Evolutionary conservation across 257 asterid species (phyloP).

Genomic region (Ilex aquifolium): DNA sequence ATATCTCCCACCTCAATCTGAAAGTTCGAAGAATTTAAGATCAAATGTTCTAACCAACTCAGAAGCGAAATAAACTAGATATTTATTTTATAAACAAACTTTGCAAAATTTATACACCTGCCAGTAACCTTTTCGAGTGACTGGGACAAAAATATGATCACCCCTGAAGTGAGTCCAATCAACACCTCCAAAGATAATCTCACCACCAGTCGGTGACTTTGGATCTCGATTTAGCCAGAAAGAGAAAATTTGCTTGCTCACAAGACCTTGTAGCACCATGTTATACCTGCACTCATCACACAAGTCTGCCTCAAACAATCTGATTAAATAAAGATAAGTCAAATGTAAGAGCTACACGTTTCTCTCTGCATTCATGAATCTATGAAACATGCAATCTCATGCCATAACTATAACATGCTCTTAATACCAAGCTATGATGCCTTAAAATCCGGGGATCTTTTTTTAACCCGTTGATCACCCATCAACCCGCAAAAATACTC

Average conservation of each 20-base stretch:
- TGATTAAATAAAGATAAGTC: neutral
- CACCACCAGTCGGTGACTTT: conserved; percentile 19
- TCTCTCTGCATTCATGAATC: too few relatives aligned
- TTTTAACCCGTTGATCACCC: too few relatives aligned
- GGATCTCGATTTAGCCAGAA: conserved; percentile 28
- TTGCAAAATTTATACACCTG: conserved; percentile 14
- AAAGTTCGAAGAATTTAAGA: neutral
- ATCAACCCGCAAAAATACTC: too few relatives aligned
- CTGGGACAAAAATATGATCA: conserved; percentile 22
- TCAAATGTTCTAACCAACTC: neutral
- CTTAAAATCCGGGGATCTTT: too few relatives aligned
- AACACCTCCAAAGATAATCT: conserved; percentile 35
- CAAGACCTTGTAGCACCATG: conserved; percentile 24
- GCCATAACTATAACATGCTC: too few relatives aligned
- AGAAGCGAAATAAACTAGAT: neutral
- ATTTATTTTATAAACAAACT: neutral
- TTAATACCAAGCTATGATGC: too few relatives aligned
- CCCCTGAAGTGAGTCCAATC: conserved; percentile 33
- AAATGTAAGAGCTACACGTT: too few relatives aligned
- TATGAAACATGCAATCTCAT: too few relatives aligned
- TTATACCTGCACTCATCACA: conserved; percentile 19
- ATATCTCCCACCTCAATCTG: conserved; percentile 34
- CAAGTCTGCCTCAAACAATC: neutral
- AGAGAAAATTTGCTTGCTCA: conserved; percentile 22
- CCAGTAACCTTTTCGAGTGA: conserved; percentile 30